Conservation (phyloP, 345 rosid species). For the Geranium brycei region DNA sequence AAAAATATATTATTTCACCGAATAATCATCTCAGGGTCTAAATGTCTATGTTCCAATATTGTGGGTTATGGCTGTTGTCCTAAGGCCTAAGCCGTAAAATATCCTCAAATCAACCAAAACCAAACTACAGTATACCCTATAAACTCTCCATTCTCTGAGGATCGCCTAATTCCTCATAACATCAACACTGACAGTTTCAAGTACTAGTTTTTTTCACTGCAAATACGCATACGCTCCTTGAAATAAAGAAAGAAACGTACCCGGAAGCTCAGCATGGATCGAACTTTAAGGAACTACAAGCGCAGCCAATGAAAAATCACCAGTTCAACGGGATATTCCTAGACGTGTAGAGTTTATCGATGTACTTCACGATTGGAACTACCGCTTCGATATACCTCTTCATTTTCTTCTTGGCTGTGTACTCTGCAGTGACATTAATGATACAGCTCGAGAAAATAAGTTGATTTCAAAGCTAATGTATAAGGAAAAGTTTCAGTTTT, state of each 20-base stretch:
- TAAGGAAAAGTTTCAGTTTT: too few species aligned
- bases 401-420: conserved; percentile 14
- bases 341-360: conserved; percentile 10
- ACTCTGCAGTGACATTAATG: conserved; percentile 8
- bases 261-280: background rate
- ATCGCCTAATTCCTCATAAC: background rate
- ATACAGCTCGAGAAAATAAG: background rate
- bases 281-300: background rate
- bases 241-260: background rate
- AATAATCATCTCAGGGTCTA: too few species aligned
- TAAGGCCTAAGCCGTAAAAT: background rate
- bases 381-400: conserved; percentile 9
- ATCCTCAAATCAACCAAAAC: background rate
- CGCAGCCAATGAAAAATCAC: conserved; percentile 21
- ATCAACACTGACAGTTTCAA: background rate
- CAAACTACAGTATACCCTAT: background rate
- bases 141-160: background rate
- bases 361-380: conserved; percentile 7
- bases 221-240: too few species aligned
- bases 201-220: too few species aligned
- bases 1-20: too few species aligned
- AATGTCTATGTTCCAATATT: too few species aligned
- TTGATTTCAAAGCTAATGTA: background rate
- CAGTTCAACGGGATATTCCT: conserved; percentile 20
- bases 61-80: too few species aligned